Base-by-base conservation (phyloP, 2,329 filamentous ascomycete genomes). In the Beauveria caledonica region DNA sequence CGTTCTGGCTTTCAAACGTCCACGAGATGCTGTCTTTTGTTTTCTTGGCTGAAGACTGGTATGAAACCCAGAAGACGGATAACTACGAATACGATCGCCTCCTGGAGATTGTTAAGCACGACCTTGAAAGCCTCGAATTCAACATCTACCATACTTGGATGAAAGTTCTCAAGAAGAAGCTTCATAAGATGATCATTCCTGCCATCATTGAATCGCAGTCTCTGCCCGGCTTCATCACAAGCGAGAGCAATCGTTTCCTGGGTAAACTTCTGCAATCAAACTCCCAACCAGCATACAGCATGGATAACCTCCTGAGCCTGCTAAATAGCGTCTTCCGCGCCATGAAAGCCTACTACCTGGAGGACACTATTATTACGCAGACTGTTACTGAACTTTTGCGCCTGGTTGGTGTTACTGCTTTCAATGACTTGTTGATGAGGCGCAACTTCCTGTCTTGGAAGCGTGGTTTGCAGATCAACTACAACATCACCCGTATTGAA, bases 91-190 rank as follows among this genome's bases (percentile, higher is more conserved):
- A 99, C 69, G 94, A 99, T 76, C 89, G 94, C 65, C 83, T 99
- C 58, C 79, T 99, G 69, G 94, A 99, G 76, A 97, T 99, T 73
- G 94, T 99, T 72, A 99, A 99, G 82, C 94, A 99, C 73, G 94
- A 99, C 73, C 80, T 99, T 56, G 94, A 99, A 78, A 96, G 90
- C 75, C 81, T 99, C 64, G 94, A 99, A 77, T 99, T 99, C 81
- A 99, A 99, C 80, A 99, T 99, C 69, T 99, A 99, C 77, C 94
- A 99, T 77, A 99, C 94, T 27, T 99, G 94, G 94, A 99, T 99
- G 94, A 99, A 99, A 82, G 90, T 97, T 61, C 79, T 99, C 70
- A 99, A 99, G 84, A 97, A 97, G 86, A 96, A 96, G 79, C 83
- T 99, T 64, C 91, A 95, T 70, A 97, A 97, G 84, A 99, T 99